phyloP scores from a whole-genome alignment of 768 basidiomycete genomes.

The Russula olivacea region DNA sequence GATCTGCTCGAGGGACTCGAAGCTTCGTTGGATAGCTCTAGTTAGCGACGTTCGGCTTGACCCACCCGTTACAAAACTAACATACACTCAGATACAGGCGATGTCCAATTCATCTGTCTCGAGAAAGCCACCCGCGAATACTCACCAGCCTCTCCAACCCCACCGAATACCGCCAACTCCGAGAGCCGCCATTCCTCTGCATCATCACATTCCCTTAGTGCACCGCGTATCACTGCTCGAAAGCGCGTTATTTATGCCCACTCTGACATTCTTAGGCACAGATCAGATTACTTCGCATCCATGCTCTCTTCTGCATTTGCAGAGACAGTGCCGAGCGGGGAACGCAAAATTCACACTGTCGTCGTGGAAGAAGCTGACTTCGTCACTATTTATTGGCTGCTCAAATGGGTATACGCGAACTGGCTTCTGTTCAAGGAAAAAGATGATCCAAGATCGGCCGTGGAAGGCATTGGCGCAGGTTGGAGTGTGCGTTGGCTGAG shows the following conservation, averaged over 20 bases:
- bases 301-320: constrained; percentile 67
- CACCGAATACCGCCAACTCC: constrained; percentile 32
- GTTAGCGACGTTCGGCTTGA: constrained; percentile 34
- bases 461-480: constrained; percentile 61
- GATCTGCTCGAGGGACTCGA: constrained; percentile 65
- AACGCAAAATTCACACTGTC: constrained; percentile 55
- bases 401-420: constrained; percentile 72
- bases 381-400: constrained; percentile 70
- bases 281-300: constrained; percentile 76
- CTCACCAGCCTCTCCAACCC: constrained; percentile 28
- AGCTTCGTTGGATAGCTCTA: constrained; percentile 64
- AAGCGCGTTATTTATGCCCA: constrained; percentile 76
- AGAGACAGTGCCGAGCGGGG: constrained; percentile 46
- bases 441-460: constrained; percentile 62
- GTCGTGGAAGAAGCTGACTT: constrained; percentile 78
- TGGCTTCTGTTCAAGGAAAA: constrained; percentile 64
- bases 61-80: neutral
- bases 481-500: constrained; percentile 57
- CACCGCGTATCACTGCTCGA: constrained; percentile 47
- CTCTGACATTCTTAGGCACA: constrained; percentile 62
- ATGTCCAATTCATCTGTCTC: constrained; percentile 69
- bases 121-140: constrained; percentile 41
- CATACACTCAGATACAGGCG: constrained; percentile 53
- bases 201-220: constrained; percentile 40
- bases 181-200: constrained; percentile 37